Base-by-base conservation (phyloP, 2,329 filamentous ascomycete species). In the Venturia asperata region DNA sequence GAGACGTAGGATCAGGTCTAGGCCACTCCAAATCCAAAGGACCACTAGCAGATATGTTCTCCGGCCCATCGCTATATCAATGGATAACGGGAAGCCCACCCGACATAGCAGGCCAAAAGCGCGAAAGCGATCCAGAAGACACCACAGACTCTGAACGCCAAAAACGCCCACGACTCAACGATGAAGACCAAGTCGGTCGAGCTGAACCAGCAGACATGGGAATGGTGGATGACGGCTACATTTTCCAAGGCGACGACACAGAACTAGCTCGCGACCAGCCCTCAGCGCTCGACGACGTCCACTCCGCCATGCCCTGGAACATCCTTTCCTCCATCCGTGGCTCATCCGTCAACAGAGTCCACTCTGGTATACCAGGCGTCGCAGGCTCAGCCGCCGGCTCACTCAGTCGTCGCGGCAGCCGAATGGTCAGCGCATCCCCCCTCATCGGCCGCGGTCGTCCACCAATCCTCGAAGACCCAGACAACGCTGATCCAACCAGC, bases 281-380 rank as follows among this genome's bases (percentile, higher is more conserved):
- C 0, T 81, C 84, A 0, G 83, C 84, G 9, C 81, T 94, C 64
- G 84, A 85, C 5, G 89, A 95, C 66, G 83, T 83, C 37, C 84
- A 84, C 30, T 84, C 82, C 5, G 77, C 82, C n/a, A 85, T 89
- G 81, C 87, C 87, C 13, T 90, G 87, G 87, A 89, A 89, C 68
- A 76, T 82, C 56, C 83, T 80, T 9, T 80, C 82, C 3, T 85
- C 83, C 1, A 71, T 81, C 5, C 78, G 81, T 63, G 81, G 81
- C 63, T 86, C 84, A 47, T 78, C 74, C 37, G 70, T 74, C 55
- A 72, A 75, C 62, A 74, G 77, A 63, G 74, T 72, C 41, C 79
- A 77, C 34, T 76, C 78, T 30, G 80, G 76, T 15, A 74, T 73
- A 45, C 70, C 70, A 34, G 77, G 73, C 10, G 69, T 76, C 65